Percentiles rank a stretch among this genome's conserved stretches.
These are phyloP conservation scores for Ophiosphaerella korrae DNA, from an alignment of 2,329 filamentous ascomycete genomes.

Conservation along the genomic window DNA sequence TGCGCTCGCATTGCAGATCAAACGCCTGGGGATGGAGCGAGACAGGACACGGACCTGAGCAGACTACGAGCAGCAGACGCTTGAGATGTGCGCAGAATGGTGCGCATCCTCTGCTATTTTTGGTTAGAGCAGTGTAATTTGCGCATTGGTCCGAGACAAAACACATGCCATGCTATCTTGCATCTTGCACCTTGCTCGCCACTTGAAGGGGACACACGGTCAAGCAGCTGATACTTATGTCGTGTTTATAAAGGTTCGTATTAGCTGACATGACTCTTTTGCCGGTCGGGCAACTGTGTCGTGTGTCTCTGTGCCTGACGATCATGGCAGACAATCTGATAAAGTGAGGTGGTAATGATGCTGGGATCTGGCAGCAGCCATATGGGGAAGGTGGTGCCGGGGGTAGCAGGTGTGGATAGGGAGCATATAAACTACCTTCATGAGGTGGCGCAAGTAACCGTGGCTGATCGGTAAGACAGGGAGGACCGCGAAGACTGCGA, in stretches of 20 bases:
- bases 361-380: neutral
- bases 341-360: slow-evolving; percentile 2
- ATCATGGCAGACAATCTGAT: neutral
- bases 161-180: too few relatives aligned
- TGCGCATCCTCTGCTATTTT: neutral
- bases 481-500: neutral
- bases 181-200: too few relatives aligned
- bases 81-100: too few relatives aligned
- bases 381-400: slow-evolving; percentile 3
- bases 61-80: neutral
- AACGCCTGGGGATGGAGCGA: slow-evolving; percentile 11
- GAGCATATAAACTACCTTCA: neutral
- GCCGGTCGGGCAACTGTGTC: neutral
- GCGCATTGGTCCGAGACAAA: too few relatives aligned
- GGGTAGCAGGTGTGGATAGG: neutral
- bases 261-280: too few relatives aligned
- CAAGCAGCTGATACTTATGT: too few relatives aligned
- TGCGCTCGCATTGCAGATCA: slow-evolving; percentile 16
- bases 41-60: neutral
- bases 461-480: slow-evolving; percentile 2
- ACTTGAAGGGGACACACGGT: too few relatives aligned
- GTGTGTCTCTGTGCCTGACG: slow-evolving; percentile 1
- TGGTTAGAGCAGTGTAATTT: too few relatives aligned
- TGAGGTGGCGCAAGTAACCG: slow-evolving; percentile 2
- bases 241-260: too few relatives aligned